Base-by-base conservation (phyloP, 139 green algal species). In the Coelastrella sp. region DNA sequence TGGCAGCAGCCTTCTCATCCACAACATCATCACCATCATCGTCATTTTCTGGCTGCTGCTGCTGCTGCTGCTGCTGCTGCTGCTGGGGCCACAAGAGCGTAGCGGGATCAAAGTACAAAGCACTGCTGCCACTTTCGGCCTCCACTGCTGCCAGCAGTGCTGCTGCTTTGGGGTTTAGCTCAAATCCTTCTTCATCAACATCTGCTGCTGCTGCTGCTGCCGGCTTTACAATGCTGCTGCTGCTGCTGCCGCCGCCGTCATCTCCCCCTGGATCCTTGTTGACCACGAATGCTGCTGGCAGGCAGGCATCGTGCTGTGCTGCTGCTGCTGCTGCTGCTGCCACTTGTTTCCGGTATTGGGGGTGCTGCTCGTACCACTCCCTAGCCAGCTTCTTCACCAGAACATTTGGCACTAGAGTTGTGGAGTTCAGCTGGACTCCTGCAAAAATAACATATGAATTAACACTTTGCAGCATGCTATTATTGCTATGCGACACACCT, bases 251-350 rank as follows among this genome's bases (percentile, higher is more conserved):
- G 35, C 35, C 11, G 35, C 35, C 49, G n/a, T 61, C 15, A 57
- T 83, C 17, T 25, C 7, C 35, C 27, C 10, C 49, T 63, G 78
- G 9, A 6, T 59, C 10, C 11, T 14, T 81, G 10, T 59, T 81
- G 12, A 59, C 24, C 10, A 59, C 74, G 22, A 19, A 57, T 63
- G 78, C 78, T 25, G 74, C 74, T 19, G 74, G 25, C 0, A 80
- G 24, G 74, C 25, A 80, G 74, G 74, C 74, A 80, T 80, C 74
- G 8, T 80, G 74, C 6, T 59, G 24, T 58, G 81, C 81, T 75
- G 81, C 81, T 87, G 61, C 82, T 61, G 82, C 82, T 60, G 82
- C 82, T 61, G 82, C 82, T 63, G 82, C 63, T 27, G 82, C 82
- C 22, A 19, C 82, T 35, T 68, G 65, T 35, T 20, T 17, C 59